phyloP scores from a whole-genome alignment of 2,329 filamentous ascomycete species.

The Colletotrichum camelliae region DNA sequence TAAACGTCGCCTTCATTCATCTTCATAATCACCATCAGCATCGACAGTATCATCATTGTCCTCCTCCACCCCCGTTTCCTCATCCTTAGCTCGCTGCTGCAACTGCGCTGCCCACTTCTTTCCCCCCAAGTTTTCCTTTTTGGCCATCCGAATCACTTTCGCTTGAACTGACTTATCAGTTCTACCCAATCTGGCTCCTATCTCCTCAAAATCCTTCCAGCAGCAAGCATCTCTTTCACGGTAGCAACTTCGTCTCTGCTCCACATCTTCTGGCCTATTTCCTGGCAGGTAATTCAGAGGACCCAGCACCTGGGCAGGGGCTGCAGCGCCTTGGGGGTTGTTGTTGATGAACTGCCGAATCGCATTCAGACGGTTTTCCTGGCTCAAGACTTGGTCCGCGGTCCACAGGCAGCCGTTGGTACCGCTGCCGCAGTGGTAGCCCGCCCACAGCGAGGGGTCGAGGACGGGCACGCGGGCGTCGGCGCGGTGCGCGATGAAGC shows the following conservation, averaged over 20 bases:
- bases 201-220: not conserved
- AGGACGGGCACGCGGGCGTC: slow-evolving; percentile 17
- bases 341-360: not conserved
- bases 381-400: not conserved
- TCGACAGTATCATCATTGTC: not conserved
- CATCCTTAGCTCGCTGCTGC: not conserved
- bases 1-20: not conserved
- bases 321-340: not conserved
- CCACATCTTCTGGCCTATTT: not conserved
- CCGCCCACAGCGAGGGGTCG: slow-evolving; percentile 1
- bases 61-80: not conserved
- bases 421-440: not conserved
- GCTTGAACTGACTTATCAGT: not conserved
- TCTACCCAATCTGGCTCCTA: not conserved
- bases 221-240: not conserved
- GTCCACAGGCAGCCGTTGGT: not conserved
- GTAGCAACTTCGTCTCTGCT: not conserved
- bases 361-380: not conserved
- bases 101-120: not conserved
- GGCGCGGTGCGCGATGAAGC: slow-evolving; percentile 7
- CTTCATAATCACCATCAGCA: not conserved
- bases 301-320: not conserved
- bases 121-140: not conserved
- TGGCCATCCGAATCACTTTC: not conserved
- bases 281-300: not conserved